phyloP scores from a whole-genome alignment of 2,329 filamentous ascomycete genomes.

The Aspergillus japonicus region DNA sequence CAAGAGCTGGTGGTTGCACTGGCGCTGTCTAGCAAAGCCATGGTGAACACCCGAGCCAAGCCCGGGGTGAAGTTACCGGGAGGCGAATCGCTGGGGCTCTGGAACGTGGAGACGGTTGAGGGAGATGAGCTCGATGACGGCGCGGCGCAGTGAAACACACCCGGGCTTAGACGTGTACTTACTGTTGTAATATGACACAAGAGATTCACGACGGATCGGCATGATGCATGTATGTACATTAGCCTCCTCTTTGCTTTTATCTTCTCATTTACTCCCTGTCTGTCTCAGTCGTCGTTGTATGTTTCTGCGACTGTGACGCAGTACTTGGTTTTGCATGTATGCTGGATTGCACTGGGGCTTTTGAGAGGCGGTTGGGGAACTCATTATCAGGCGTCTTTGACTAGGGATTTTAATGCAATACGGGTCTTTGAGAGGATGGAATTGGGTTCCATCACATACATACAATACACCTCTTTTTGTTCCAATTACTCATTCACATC shows the following conservation, averaged over 20 bases:
- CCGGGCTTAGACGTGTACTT: constrained; percentile 4
- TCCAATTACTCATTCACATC: too few relatives aligned
- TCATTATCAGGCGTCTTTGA: not conserved
- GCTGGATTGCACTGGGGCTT: not conserved
- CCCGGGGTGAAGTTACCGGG: constrained; percentile 41
- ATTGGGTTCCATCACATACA: not conserved
- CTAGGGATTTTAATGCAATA: not conserved
- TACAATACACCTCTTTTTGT: too few relatives aligned
- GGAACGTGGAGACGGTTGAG: constrained; percentile 35
- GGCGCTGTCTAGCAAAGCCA: constrained; percentile 72
- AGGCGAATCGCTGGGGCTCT: constrained; percentile 40
- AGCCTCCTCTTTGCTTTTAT: constrained; percentile 4
- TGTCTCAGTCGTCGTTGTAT: not conserved
- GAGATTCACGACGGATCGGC: not conserved
- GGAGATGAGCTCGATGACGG: constrained; percentile 24
- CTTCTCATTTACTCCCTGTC: not conserved
- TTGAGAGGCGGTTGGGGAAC: not conserved
- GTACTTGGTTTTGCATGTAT: not conserved
- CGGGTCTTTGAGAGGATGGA: not conserved
- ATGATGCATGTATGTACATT: constrained; percentile 8
- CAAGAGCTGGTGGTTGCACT: constrained; percentile 74
- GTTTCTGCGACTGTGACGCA: not conserved
- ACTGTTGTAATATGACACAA: constrained; percentile 2
- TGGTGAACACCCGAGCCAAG: constrained; percentile 53
- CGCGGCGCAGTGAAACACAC: constrained; percentile 11